phyloP scores from a whole-genome alignment of 352 stramenopile species.

The Phytophthora sp. region DNA sequence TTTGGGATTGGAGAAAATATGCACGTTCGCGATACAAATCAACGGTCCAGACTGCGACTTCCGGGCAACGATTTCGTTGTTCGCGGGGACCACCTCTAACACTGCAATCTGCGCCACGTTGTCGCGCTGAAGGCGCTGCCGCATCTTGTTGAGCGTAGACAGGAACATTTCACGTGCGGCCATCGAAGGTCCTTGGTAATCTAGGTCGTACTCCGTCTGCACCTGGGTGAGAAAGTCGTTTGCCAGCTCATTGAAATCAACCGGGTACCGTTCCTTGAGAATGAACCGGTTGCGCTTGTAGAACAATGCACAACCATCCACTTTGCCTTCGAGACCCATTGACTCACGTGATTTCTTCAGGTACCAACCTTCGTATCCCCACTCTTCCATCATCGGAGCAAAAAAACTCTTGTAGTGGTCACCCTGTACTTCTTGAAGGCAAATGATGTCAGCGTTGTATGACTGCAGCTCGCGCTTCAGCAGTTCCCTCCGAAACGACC shows the following conservation, averaged over 20 bases:
- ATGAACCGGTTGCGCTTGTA: conserved; percentile 94
- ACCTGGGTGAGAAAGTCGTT: conserved; percentile 74
- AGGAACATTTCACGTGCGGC: conserved; percentile 68
- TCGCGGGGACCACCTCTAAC: conserved; percentile 93
- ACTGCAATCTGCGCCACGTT: conserved; percentile 98
- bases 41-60: conserved; percentile 66
- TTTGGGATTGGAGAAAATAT: conserved; percentile 99
- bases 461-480: conserved; percentile 90
- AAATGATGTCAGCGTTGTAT: conserved; percentile 96
- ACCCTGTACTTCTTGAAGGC: conserved; percentile 97
- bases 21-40: conserved; percentile 97
- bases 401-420: conserved; percentile 99
- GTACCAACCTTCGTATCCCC: conserved; percentile 98
- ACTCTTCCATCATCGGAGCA: conserved; percentile 93
- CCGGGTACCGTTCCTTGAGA: conserved; percentile 91
- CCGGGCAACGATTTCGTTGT: conserved; percentile 56
- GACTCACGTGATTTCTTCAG: conserved; percentile 98
- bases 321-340: conserved; percentile 97
- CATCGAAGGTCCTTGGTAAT: conserved; percentile 72
- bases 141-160: conserved; percentile 56
- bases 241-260: conserved; percentile 98
- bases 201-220: conserved; percentile 80
- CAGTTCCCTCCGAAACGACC: conserved; percentile 95
- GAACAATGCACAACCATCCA: conserved; percentile 98
- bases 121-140: conserved; percentile 94